Conservation (phyloP, 352 stramenopile genomes). For the Phytophthora palmivora region DNA sequence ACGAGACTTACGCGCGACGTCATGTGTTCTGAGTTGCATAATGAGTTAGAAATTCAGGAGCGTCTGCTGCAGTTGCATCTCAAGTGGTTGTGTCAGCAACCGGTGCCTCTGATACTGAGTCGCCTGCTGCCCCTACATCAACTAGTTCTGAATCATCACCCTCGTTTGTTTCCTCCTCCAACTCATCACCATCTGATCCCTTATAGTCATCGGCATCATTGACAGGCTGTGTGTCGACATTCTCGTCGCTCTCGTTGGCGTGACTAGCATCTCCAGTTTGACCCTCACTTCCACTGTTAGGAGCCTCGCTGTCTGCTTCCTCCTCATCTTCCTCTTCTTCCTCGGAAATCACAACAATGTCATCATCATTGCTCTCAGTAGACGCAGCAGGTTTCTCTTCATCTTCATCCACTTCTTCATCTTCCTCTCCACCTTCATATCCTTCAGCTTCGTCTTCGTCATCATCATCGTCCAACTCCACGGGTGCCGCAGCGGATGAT, state of each 20-base stretch:
- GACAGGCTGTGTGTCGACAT: constrained; percentile 21
- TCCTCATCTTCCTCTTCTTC: constrained; percentile 47
- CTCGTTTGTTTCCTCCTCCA: constrained; percentile 27
- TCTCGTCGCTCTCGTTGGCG: constrained; percentile 7
- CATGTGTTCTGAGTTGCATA: constrained; percentile 31
- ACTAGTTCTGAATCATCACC: constrained; percentile 39
- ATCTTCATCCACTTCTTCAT: constrained; percentile 36
- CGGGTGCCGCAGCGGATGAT: constrained; percentile 51
- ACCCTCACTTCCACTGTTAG: constrained; percentile 11
- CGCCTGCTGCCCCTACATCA: constrained; percentile 29
- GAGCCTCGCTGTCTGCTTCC: constrained; percentile 16
- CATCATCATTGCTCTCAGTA: constrained; percentile 40
- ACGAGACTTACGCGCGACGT: constrained; percentile 24
- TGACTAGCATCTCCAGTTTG: constrained; percentile 5
- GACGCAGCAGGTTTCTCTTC: constrained; percentile 24
- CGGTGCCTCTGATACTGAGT: constrained; percentile 3
- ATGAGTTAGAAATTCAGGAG: constrained; percentile 27
- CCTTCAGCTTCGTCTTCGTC: constrained; percentile 38
- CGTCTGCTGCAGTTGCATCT: background rate
- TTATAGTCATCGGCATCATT: constrained; percentile 32
- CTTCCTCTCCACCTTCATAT: constrained; percentile 43
- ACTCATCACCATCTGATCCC: constrained; percentile 23
- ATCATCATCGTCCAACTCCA: constrained; percentile 73
- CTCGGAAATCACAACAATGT: constrained; percentile 62
- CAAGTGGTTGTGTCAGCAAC: constrained; percentile 19